Percentiles rank a stretch among this genome's conserved stretches.
phyloP scores from a whole-genome alignment of 1,139 yeast species.

The Pneumocystis sp. region DNA sequence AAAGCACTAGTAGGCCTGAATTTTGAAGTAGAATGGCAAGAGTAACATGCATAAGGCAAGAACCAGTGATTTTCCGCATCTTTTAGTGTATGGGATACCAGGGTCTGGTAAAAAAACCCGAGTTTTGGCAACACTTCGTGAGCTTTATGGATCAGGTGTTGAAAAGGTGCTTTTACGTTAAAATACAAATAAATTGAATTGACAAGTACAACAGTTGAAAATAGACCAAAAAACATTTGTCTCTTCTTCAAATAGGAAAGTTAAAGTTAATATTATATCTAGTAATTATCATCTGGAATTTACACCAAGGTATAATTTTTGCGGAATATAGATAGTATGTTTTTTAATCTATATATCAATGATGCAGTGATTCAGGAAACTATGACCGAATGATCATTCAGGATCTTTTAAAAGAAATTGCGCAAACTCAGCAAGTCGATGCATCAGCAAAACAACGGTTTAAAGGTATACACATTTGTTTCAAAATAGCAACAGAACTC shows the following conservation, averaged over 20 bases:
- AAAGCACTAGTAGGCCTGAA: conserved; percentile 33
- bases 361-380: conserved; percentile 71
- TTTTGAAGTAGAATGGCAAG: conserved; percentile 7
- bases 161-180: conserved; percentile 32
- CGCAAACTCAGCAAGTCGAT: conserved; percentile 89
- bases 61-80: conserved; percentile 84
- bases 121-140: conserved; percentile 62
- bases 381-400: conserved; percentile 91
- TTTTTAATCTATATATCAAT: neutral
- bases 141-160: conserved; percentile 68
- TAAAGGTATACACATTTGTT: conserved; percentile 29
- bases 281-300: conserved; percentile 84
- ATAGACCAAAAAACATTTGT: conserved; percentile 78
- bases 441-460: conserved; percentile 58
- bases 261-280: conserved; percentile 82
- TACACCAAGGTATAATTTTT: conserved; percentile 41
- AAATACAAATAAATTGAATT: neutral
- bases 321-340: neutral
- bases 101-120: conserved; percentile 97
- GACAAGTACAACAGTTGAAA: conserved; percentile 32
- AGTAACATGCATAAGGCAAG: conserved; percentile 27
- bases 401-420: conserved; percentile 81
- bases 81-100: conserved; percentile 82
- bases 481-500: neutral
- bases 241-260: conserved; percentile 53